phyloP scores from a whole-genome alignment of 2,329 filamentous ascomycete genomes.

The Penicillium expansum region DNA sequence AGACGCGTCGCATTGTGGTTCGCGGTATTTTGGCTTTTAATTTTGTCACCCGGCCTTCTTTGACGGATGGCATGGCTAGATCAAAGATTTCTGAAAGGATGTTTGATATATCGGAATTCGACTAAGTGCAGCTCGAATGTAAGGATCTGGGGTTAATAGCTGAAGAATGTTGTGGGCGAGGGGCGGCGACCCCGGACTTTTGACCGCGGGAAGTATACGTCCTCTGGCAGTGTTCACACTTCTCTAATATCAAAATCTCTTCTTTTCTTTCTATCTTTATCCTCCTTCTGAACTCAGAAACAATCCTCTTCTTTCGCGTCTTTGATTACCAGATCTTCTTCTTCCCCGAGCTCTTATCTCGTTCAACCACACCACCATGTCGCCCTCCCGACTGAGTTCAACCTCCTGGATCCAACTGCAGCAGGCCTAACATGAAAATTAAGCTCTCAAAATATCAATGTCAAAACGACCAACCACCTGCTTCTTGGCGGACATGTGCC shows the following conservation, averaged over 20 bases:
- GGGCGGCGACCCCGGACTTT: background rate
- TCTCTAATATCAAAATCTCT: background rate
- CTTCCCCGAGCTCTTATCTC: background rate
- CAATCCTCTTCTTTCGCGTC: background rate
- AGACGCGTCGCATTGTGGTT: conserved; percentile 18
- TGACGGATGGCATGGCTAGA: conserved; percentile 10
- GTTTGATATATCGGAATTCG: background rate
- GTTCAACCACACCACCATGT: too few species aligned
- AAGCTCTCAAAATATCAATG: background rate
- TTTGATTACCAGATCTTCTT: background rate
- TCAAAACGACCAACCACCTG: too few species aligned
- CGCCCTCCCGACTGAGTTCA: background rate
- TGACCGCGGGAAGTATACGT: background rate
- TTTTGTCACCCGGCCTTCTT: conserved; percentile 28
- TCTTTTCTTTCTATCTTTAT: background rate
- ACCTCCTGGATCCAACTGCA: background rate
- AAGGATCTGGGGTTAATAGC: background rate
- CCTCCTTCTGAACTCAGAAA: background rate
- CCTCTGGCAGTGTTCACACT: background rate
- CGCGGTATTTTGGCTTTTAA: conserved; percentile 10
- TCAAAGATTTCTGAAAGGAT: background rate
- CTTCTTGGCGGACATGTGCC: too few species aligned
- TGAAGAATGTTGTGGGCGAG: background rate
- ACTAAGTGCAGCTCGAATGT: background rate
- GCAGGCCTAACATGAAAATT: background rate